Percentiles rank a stretch among this genome's conserved stretches.
These are phyloP conservation scores for Curvularia spicifera DNA, from an alignment of 2,329 filamentous ascomycete genomes.

Conservation along the genomic window DNA sequence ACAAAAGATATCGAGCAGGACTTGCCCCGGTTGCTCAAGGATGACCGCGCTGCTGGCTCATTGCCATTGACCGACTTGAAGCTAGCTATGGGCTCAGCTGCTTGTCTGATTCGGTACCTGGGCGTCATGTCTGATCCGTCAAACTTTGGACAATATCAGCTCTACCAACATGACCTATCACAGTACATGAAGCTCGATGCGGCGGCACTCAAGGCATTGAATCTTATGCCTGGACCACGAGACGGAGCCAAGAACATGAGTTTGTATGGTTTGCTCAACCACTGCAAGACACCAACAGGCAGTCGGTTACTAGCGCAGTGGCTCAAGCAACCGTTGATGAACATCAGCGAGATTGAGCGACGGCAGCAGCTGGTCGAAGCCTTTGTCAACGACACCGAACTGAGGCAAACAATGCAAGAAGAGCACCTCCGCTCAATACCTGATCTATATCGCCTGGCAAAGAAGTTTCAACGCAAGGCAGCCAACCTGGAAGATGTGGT, in stretches of 20 bases:
- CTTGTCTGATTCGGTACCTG: constrained; percentile 93
- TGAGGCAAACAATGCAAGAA: constrained; percentile 95
- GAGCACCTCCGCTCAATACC: constrained; percentile 92
- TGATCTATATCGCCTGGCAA: constrained; percentile 90
- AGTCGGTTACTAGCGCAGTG: constrained; percentile 91
- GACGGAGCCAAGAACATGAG: constrained; percentile 99
- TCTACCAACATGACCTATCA: constrained; percentile 95
- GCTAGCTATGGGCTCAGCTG: constrained; percentile 92
- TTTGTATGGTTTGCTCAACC: constrained; percentile 88
- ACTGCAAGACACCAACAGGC: constrained; percentile 95
- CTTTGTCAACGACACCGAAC: constrained; percentile 89
- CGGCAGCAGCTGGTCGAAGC: constrained; percentile 94
- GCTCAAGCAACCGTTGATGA: constrained; percentile 98
- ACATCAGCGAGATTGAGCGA: constrained; percentile 82
- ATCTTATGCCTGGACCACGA: constrained; percentile 93
- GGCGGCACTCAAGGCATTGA: constrained; percentile 89
- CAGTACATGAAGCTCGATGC: constrained; percentile 99
- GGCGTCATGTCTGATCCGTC: constrained; percentile 86
- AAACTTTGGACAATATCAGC: constrained; percentile 95
- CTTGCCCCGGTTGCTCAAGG: constrained; percentile 82
- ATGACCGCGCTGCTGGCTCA: constrained; percentile 77
- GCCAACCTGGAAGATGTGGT: constrained; percentile 96
- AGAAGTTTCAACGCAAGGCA: constrained; percentile 90
- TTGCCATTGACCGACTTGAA: constrained; percentile 92
- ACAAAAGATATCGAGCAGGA: constrained; percentile 96